A percentile compares a stretch with the other conserved stretches of the same genome.
Conservation (phyloP, 495 filamentous ascomycete species). For the Aspergillus sclerotioniger region DNA sequence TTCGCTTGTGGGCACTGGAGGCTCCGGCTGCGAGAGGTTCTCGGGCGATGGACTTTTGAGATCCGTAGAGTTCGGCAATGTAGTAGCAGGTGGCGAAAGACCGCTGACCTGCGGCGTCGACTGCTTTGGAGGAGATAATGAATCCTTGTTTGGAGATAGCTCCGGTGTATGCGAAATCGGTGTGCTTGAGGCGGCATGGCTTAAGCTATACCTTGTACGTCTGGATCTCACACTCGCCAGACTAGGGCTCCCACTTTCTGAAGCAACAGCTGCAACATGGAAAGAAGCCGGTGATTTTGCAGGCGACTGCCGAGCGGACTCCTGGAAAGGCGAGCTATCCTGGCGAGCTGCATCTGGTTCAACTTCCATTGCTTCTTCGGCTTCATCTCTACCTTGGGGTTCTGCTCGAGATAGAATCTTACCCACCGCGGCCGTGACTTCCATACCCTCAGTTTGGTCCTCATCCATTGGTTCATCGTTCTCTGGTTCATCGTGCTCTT, state of each 20-base stretch:
- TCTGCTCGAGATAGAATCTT: conserved; percentile 45
- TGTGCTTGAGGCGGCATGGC: conserved; percentile 39
- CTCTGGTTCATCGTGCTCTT: conserved; percentile 36
- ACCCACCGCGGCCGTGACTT: conserved; percentile 58
- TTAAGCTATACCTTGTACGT: conserved; percentile 51
- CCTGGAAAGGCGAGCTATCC: conserved; percentile 54
- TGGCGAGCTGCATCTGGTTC: conserved; percentile 54
- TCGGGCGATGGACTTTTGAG: conserved; percentile 53
- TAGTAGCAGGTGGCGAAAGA: conserved; percentile 53
- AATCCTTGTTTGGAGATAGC: conserved; percentile 42
- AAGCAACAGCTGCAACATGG: conserved; percentile 46
- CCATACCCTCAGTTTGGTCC: conserved; percentile 56
- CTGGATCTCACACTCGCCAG: conserved; percentile 53
- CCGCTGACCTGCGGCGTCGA: conserved; percentile 47
- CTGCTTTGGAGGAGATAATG: conserved; percentile 49
- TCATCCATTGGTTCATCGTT: conserved; percentile 38
- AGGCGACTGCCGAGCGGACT: conserved; percentile 32
- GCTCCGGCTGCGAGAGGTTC: conserved; percentile 51
- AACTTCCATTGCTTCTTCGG: conserved; percentile 58
- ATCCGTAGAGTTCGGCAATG: conserved; percentile 45
- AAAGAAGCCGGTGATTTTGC: conserved; percentile 28
- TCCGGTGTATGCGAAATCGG: conserved; percentile 39
- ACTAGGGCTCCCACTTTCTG: conserved; percentile 61
- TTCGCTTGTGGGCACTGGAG: conserved; percentile 40
- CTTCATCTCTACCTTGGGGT: conserved; percentile 41